Evolutionary conservation across 2,329 filamentous ascomycete genomes (phyloP).

Genomic region (Trichophyton equinum): DNA sequence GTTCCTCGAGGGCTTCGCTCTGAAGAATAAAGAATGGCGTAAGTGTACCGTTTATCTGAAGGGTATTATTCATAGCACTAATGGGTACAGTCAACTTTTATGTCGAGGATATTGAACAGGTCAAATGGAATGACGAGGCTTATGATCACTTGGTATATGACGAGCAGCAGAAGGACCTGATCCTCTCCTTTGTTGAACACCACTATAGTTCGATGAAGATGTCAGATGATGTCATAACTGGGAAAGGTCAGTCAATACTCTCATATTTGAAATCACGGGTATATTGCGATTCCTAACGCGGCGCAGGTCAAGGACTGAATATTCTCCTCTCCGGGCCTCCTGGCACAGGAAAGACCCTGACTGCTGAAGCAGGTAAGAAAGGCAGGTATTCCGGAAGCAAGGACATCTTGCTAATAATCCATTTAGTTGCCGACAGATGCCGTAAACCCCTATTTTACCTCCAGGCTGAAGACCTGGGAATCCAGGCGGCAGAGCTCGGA

Average conservation of each 20-base stretch:
- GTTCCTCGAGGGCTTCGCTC: slow-evolving; percentile 33
- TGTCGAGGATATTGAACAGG: slow-evolving; percentile 29
- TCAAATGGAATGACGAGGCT: slow-evolving; percentile 36
- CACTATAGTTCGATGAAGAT: slow-evolving; percentile 19
- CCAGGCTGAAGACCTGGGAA: slow-evolving; percentile 14
- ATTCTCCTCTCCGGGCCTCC: slow-evolving; percentile 13
- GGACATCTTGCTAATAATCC: slow-evolving; percentile 15
- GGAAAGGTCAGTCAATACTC: slow-evolving; percentile 21
- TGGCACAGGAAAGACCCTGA: slow-evolving; percentile 26
- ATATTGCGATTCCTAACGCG: not conserved
- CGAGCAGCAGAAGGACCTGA: slow-evolving; percentile 37
- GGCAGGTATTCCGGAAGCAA: slow-evolving; percentile 13
- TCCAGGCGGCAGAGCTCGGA: slow-evolving; percentile 14
- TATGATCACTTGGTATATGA: slow-evolving; percentile 39
- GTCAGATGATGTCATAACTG: slow-evolving; percentile 22
- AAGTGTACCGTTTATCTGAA: slow-evolving; percentile 13
- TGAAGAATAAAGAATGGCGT: slow-evolving; percentile 35
- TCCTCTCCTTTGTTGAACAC: slow-evolving; percentile 39
- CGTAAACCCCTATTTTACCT: slow-evolving; percentile 6
- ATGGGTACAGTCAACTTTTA: slow-evolving; percentile 6
- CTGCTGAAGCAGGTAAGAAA: slow-evolving; percentile 20
- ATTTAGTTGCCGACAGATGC: slow-evolving; percentile 7
- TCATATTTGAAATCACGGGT: not conserved
- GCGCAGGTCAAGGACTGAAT: slow-evolving; percentile 5
- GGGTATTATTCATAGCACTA: not conserved